Percentiles rank a stretch among this genome's conserved stretches.
Evolutionary conservation across 2,329 filamentous ascomycete genomes (phyloP).

Genomic region (Colletotrichum ledebouriae): DNA sequence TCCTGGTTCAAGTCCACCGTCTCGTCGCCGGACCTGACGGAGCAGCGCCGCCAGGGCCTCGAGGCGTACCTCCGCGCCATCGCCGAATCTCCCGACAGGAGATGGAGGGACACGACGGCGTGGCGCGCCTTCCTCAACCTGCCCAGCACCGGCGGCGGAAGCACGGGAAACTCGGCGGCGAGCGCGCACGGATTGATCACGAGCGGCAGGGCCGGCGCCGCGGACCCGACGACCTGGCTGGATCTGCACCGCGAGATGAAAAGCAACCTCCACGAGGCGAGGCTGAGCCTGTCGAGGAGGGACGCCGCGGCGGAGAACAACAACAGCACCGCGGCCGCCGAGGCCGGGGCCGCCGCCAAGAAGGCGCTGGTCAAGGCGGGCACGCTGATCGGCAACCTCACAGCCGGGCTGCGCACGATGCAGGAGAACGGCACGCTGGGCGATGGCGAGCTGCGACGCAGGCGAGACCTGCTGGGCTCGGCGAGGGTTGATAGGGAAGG

Average conservation of each 20-base stretch:
- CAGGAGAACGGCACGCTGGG: constrained; percentile 70
- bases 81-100: constrained; percentile 77
- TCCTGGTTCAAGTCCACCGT: constrained; percentile 83
- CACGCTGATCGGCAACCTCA: constrained; percentile 72
- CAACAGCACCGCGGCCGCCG: constrained; percentile 61
- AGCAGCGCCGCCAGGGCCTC: constrained; percentile 75
- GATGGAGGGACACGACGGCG: constrained; percentile 80
- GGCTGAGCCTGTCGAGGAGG: constrained; percentile 74
- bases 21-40: constrained; percentile 76
- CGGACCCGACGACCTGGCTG: constrained; percentile 79
- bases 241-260: constrained; percentile 83
- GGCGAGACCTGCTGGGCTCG: constrained; percentile 77
- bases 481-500: constrained; percentile 82
- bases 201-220: constrained; percentile 44
- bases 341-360: constrained; percentile 82
- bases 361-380: constrained; percentile 77
- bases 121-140: constrained; percentile 83
- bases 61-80: constrained; percentile 81
- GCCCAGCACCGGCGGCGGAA: constrained; percentile 59
- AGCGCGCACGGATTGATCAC: constrained; percentile 61
- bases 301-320: constrained; percentile 65
- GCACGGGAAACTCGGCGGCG: constrained; percentile 62
- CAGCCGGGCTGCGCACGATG: constrained; percentile 73
- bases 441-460: constrained; percentile 79
- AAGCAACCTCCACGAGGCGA: constrained; percentile 75